phyloP scores from a whole-genome alignment of 2,329 filamentous ascomycete genomes.

The Xylaria sp. region DNA sequence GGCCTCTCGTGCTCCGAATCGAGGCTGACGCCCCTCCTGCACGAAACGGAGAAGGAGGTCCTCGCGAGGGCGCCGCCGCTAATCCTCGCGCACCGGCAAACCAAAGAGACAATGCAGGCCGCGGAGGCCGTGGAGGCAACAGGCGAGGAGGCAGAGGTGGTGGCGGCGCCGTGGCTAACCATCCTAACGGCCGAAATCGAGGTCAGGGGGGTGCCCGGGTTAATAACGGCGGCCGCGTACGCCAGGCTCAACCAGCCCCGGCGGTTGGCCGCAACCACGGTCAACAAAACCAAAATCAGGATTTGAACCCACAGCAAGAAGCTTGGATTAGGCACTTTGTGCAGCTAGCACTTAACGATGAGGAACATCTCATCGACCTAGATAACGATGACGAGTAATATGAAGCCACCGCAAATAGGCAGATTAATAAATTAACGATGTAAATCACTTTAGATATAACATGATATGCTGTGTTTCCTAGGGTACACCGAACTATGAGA shows the following conservation, averaged over 20 bases:
- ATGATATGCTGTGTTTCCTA: conserved; percentile 8
- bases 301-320: conserved; percentile 59
- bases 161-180: conserved; percentile 40
- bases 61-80: conserved; percentile 40
- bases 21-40: conserved; percentile 53
- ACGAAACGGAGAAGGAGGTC: conserved; percentile 40
- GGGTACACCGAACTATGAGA: neutral
- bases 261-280: conserved; percentile 40
- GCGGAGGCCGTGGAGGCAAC: conserved; percentile 48
- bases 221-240: conserved; percentile 18
- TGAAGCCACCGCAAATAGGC: neutral
- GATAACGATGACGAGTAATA: conserved; percentile 55
- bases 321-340: conserved; percentile 67
- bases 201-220: conserved; percentile 41
- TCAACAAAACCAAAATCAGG: conserved; percentile 41
- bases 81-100: conserved; percentile 30
- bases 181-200: conserved; percentile 47
- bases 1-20: conserved; percentile 67
- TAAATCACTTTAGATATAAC: conserved; percentile 3
- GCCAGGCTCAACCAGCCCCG: conserved; percentile 38
- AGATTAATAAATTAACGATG: conserved; percentile 32
- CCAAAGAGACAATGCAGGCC: conserved; percentile 46
- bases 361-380: conserved; percentile 60
- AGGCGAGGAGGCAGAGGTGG: conserved; percentile 48
- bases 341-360: conserved; percentile 63